phyloP scores from a whole-genome alignment of 192 early-diverging fungal genomes.

The Martensiomyces pterosporus region DNA sequence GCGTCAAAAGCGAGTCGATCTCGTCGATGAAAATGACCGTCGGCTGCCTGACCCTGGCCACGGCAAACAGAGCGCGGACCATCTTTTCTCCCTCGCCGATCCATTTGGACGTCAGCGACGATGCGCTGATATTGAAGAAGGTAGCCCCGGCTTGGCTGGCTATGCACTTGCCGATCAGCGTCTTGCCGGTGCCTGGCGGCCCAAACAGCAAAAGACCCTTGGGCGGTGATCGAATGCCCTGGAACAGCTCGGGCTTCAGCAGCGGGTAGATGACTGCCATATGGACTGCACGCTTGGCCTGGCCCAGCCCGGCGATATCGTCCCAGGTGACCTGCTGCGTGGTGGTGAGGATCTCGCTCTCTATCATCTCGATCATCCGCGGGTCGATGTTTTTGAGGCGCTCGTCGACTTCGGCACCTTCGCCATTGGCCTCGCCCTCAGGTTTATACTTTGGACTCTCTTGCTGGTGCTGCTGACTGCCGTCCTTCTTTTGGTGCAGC shows the following conservation, averaged over 20 bases:
- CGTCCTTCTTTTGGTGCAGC: conserved; percentile 20
- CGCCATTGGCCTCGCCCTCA: conserved; percentile 4
- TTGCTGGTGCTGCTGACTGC: neutral
- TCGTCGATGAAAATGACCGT: conserved; percentile 92
- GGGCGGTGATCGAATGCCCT: conserved; percentile 73
- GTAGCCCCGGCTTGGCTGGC: conserved; percentile 82
- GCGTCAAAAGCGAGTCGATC: conserved; percentile 87
- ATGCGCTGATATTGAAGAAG: conserved; percentile 88
- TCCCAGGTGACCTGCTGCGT: conserved; percentile 66
- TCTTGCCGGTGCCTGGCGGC: conserved; percentile 82
- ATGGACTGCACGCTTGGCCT: conserved; percentile 74
- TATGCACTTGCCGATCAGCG: conserved; percentile 85
- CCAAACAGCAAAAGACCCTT: conserved; percentile 87
- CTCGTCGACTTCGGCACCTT: conserved; percentile 55
- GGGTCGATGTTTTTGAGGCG: conserved; percentile 82
- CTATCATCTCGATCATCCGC: conserved; percentile 81
- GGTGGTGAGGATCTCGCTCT: conserved; percentile 79
- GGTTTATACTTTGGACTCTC: too few species aligned
- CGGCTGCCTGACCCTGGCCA: conserved; percentile 82
- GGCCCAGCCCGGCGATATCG: conserved; percentile 79
- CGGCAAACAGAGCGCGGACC: conserved; percentile 86
- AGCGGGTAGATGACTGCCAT: conserved; percentile 84
- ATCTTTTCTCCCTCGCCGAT: conserved; percentile 94
- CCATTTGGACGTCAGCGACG: conserved; percentile 92
- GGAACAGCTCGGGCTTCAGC: conserved; percentile 76